Evolutionary conservation across 1,139 yeast species (phyloP).

Genomic region (Protomyces lactucae-debilis): DNA sequence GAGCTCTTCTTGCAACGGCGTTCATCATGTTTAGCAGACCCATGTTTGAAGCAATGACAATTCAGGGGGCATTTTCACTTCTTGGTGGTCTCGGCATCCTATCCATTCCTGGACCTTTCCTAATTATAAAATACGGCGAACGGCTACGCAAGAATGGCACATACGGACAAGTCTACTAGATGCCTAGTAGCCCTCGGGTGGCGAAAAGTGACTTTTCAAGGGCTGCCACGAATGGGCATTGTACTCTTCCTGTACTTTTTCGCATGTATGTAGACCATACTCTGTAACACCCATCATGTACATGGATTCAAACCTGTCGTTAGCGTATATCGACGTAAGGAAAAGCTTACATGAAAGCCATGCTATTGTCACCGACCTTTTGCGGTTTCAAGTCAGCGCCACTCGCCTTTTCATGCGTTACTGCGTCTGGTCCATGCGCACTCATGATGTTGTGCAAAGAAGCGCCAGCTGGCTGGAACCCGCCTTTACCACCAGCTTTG

Average conservation of each 20-base stretch:
- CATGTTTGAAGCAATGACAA: slow-evolving; percentile 10
- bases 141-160: slow-evolving; percentile 2
- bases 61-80: slow-evolving; percentile 1
- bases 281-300: slow-evolving; percentile 27
- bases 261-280: slow-evolving; percentile 31
- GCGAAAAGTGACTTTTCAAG: slow-evolving; percentile 31
- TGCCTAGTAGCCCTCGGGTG: slow-evolving; percentile 4
- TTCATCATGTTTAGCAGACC: slow-evolving; percentile 42
- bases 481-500: slow-evolving; percentile 34
- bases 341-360: slow-evolving; percentile 36
- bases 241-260: slow-evolving; percentile 34
- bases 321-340: not conserved
- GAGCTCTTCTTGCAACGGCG: slow-evolving; percentile 58
- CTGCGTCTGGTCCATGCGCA: slow-evolving; percentile 38
- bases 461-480: slow-evolving; percentile 39
- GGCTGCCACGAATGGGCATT: slow-evolving; percentile 35
- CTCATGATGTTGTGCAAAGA: slow-evolving; percentile 38
- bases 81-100: slow-evolving; percentile 5
- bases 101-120: slow-evolving; percentile 8
- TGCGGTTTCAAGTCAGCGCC: slow-evolving; percentile 33
- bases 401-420: slow-evolving; percentile 35
- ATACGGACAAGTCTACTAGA: slow-evolving; percentile 4
- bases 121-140: slow-evolving; percentile 19
- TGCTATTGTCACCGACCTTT: slow-evolving; percentile 36
- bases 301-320: not conserved